A percentile compares a stretch with the other conserved stretches of the same genome.
These are phyloP conservation scores for Colletotrichum sp. DNA, from an alignment of 2,329 filamentous ascomycete species.

Conservation along the genomic window DNA sequence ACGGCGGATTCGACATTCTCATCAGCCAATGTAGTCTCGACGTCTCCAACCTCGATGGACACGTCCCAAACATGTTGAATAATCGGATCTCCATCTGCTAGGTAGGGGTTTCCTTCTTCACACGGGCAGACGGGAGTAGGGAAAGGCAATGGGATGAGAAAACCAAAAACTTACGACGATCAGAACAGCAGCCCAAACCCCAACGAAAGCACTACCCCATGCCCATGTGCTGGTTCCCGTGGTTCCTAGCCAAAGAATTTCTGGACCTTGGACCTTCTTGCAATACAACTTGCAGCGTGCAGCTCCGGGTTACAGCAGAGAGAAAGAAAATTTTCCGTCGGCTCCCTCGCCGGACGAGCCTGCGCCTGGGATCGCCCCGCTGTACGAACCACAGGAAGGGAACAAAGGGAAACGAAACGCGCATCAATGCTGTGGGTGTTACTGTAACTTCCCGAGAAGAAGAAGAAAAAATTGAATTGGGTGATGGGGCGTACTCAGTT, in stretches of 20 bases:
- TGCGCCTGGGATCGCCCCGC: not conserved
- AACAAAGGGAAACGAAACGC: not conserved
- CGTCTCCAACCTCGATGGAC: not conserved
- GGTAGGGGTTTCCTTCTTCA: not conserved
- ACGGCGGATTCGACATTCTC: not conserved
- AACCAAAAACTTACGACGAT: slow-evolving; percentile 8
- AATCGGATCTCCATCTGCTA: not conserved
- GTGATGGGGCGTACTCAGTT: not conserved
- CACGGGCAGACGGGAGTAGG: not conserved
- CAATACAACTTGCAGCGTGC: not conserved
- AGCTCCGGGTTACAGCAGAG: not conserved
- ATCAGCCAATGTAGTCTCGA: not conserved
- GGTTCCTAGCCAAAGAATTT: not conserved
- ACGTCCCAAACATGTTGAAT: not conserved
- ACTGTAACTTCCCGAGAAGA: not conserved
- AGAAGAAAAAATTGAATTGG: not conserved
- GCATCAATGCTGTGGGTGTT: not conserved
- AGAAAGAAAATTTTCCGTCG: slow-evolving; percentile 10
- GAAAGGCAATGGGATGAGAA: not conserved
- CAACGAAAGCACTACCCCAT: not conserved
- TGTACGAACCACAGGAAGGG: not conserved
- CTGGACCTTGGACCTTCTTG: not conserved
- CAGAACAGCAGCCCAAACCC: not conserved
- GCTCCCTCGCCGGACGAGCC: not conserved
- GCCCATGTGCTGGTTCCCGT: not conserved